A percentile compares a stretch with the other conserved stretches of the same genome.
phyloP scores from a whole-genome alignment of 768 basidiomycete genomes.

The Lactifluus echinatus region DNA sequence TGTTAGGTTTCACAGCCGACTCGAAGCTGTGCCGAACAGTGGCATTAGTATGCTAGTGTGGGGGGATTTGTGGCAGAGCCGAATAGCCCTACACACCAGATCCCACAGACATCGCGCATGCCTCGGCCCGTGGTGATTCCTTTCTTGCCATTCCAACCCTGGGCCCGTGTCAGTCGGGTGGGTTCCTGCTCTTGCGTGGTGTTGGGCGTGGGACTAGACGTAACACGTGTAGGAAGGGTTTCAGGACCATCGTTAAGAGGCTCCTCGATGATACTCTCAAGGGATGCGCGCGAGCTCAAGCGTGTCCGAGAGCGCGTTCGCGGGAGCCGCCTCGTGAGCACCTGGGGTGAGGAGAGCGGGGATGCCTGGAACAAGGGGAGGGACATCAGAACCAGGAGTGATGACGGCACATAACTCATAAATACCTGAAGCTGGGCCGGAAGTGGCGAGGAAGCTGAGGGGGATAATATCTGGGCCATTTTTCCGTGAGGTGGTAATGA shows the following conservation, averaged over 20 bases:
- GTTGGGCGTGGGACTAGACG: not conserved
- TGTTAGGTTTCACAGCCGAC: constrained; percentile 19
- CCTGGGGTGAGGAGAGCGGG: constrained; percentile 9
- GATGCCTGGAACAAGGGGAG: not conserved
- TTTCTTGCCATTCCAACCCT: constrained; percentile 18
- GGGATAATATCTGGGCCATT: not conserved
- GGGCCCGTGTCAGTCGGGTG: not conserved
- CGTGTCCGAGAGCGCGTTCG: constrained; percentile 14
- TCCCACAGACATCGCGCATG: constrained; percentile 20
- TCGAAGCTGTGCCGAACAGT: constrained; percentile 18
- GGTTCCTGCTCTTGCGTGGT: not conserved
- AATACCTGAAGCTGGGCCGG: constrained; percentile 3
- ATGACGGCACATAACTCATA: not conserved
- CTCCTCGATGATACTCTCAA: constrained; percentile 21
- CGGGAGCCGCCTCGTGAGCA: constrained; percentile 9
- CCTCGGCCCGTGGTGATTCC: constrained; percentile 10
- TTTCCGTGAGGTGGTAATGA: not conserved
- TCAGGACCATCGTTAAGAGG: not conserved
- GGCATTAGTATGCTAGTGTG: not conserved
- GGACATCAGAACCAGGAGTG: not conserved
- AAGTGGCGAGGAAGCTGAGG: not conserved
- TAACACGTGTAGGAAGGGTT: not conserved
- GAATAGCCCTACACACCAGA: constrained; percentile 16
- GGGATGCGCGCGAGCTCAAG: constrained; percentile 11
- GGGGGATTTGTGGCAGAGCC: not conserved